These are phyloP conservation scores for Mucor piriformis DNA, from an alignment of 371 early-diverging fungal species.

Conservation along the genomic window DNA sequence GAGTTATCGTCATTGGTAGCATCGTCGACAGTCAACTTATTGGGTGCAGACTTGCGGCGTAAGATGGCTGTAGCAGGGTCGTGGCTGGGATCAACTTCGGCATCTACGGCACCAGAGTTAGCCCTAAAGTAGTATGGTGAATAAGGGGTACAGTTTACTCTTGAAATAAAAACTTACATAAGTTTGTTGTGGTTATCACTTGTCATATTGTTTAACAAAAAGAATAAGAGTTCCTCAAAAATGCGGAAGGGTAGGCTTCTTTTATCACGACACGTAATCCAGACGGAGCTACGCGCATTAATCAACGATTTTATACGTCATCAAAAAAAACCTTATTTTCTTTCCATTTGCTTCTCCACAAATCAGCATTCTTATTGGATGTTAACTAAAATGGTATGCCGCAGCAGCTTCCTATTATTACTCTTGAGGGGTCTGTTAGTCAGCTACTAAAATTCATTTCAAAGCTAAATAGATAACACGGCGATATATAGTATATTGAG, in stretches of 20 bases:
- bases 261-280: constrained; percentile 12
- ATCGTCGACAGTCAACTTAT: constrained; percentile 97
- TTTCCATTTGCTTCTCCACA: not conserved
- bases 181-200: constrained; percentile 29
- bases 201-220: constrained; percentile 14
- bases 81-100: constrained; percentile 61
- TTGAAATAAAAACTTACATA: constrained; percentile 17
- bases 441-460: no score
- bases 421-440: no score
- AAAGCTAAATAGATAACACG: no score
- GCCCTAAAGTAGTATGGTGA: constrained; percentile 25
- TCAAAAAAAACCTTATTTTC: no score
- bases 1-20: constrained; percentile 97
- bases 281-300: not conserved
- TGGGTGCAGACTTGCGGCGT: constrained; percentile 92
- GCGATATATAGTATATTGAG: no score
- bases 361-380: no score
- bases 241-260: constrained; percentile 6
- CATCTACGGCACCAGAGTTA: constrained; percentile 48
- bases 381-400: no score
- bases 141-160: not conserved
- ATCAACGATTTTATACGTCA: not conserved
- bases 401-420: no score
- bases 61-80: constrained; percentile 94
- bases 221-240: constrained; percentile 2